Base-by-base conservation (phyloP, 2,329 filamentous ascomycete species). In the Clarireedia hainanense region DNA sequence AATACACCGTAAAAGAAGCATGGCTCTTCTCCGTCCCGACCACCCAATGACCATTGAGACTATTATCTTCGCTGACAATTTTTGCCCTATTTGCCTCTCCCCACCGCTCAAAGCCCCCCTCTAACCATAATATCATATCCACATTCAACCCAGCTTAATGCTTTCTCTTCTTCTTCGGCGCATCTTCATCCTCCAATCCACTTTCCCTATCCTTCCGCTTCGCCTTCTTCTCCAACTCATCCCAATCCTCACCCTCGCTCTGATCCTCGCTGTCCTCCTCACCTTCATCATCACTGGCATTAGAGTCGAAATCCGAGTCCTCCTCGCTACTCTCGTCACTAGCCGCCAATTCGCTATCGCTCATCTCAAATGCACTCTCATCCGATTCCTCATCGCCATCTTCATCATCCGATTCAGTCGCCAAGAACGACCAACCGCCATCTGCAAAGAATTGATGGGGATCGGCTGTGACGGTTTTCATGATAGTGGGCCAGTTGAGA, bases 401-500 rank as follows among this genome's bases (percentile, higher is more conserved):
- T 61, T 96, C 91, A 14, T 88, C 89, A 67, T 97, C 94, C 0
- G 87, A 91, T 58, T 96, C 92, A 37, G 86, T 86, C 53, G 86
- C 85, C 57, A 99, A 72, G 80, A 99, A 97, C 1, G 84, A 87
- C 94, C 94, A 99, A 47, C 94, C 94, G 34, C 95, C 94, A 61
- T 97, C 92, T 4, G 80, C 83, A 72, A 96, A 99, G 82, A 99
- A 99, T 64, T 87, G 83, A 69, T 99, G 92, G 2, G 94, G 89
- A 69, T 99, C 91, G 37, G 88, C 85, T 20, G 88, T 92, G 26
- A 99, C 91, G 0, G 94, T 99, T 80, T 99, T 99, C 91, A 99
- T 99, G 69, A 99, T 99, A 15, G 91, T 96, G 10, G 89, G 88
- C 94, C 94, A 99, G 78, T 97, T 97, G 56, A 99, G 80, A 75